These are phyloP conservation scores for Epicoccum sorghinum DNA, from an alignment of 2,329 filamentous ascomycete genomes.

Conservation along the genomic window DNA sequence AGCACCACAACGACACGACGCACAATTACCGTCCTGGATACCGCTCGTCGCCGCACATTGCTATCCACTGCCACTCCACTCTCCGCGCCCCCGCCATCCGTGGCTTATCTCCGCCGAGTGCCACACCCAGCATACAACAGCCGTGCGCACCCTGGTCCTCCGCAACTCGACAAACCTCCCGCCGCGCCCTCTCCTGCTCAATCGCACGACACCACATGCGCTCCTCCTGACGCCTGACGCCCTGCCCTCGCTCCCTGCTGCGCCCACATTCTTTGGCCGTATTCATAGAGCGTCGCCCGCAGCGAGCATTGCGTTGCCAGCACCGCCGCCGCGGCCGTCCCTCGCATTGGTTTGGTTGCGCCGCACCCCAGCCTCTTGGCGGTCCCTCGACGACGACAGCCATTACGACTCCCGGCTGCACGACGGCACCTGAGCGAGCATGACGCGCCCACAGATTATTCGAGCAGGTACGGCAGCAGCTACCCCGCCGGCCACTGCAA, in stretches of 20 bases:
- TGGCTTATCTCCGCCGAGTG: constrained; percentile 4
- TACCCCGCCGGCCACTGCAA: background rate
- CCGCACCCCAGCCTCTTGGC: constrained; percentile 34
- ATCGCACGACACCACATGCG: constrained; percentile 7
- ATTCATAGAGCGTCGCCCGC: background rate
- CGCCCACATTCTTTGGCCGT: constrained; percentile 3
- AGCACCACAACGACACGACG: constrained; percentile 1
- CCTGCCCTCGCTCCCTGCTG: constrained; percentile 10
- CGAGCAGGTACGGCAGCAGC: constrained; percentile 55
- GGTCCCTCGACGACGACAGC: constrained; percentile 17
- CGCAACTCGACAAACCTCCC: constrained; percentile 8
- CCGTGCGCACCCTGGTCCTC: constrained; percentile 19
- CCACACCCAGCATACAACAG: background rate
- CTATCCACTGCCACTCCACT: background rate
- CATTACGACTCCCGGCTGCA: constrained; percentile 15
- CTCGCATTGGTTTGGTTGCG: constrained; percentile 39
- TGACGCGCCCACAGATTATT: constrained; percentile 64
- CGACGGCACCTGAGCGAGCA: constrained; percentile 48
- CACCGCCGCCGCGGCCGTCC: constrained; percentile 14
- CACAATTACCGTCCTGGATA: background rate
- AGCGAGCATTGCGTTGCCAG: background rate
- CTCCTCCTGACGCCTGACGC: constrained; percentile 4
- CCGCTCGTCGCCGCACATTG: constrained; percentile 4
- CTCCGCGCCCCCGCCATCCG: constrained; percentile 2
- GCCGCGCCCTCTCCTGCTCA: constrained; percentile 9